phyloP scores from a whole-genome alignment of 768 basidiomycete species.

The Phlegmacium glaucopus region DNA sequence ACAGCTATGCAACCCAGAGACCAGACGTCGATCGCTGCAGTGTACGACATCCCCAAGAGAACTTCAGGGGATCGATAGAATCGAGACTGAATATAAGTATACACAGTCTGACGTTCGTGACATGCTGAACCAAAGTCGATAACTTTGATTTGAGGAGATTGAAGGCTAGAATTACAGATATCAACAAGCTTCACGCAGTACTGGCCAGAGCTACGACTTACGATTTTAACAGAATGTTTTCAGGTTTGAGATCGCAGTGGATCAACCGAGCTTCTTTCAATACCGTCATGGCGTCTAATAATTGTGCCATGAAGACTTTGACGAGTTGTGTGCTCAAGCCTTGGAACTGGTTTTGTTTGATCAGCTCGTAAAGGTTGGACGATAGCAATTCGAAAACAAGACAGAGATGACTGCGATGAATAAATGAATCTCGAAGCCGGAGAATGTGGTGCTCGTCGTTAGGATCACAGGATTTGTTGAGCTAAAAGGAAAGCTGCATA shows the following conservation, averaged over 20 bases:
- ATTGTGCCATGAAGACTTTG: slow-evolving; percentile 96
- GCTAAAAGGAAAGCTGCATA: slow-evolving; percentile 39
- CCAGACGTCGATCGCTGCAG: slow-evolving; percentile 98
- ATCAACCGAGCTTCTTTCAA: slow-evolving; percentile 95
- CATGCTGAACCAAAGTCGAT: slow-evolving; percentile 99
- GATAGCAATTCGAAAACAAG: slow-evolving; percentile 97
- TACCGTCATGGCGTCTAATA: slow-evolving; percentile 88
- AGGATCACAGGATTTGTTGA: slow-evolving; percentile 93
- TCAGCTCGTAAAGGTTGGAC: slow-evolving; percentile 97
- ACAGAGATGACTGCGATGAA: slow-evolving; percentile 94
- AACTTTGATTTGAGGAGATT: slow-evolving; percentile 97
- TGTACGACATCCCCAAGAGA: slow-evolving; percentile 90
- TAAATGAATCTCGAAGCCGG: slow-evolving; percentile 92
- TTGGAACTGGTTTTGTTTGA: slow-evolving; percentile 99
- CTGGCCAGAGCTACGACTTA: slow-evolving; percentile 29
- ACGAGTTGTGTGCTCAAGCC: slow-evolving; percentile 95
- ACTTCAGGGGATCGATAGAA: slow-evolving; percentile 99
- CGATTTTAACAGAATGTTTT: slow-evolving; percentile 98
- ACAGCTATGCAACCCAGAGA: slow-evolving; percentile 98
- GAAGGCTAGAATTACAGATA: slow-evolving; percentile 51
- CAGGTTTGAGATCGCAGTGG: slow-evolving; percentile 98
- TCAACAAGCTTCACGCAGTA: slow-evolving; percentile 1
- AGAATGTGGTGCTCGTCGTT: slow-evolving; percentile 96
- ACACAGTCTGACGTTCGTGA: slow-evolving; percentile 98
- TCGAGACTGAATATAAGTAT: slow-evolving; percentile 98